Conservation (phyloP, 164 flowering plant species). For the Vitis amurensis region DNA sequence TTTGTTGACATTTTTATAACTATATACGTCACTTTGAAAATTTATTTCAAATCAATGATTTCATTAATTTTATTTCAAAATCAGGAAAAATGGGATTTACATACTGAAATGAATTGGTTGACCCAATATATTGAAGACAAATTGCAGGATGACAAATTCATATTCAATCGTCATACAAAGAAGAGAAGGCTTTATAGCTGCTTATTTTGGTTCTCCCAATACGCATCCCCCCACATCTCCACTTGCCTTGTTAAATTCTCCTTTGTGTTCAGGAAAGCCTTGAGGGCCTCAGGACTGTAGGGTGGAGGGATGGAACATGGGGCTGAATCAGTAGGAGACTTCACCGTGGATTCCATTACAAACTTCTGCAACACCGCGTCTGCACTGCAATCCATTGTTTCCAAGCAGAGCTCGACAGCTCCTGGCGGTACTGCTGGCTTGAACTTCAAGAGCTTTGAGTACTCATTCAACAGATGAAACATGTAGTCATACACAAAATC, state of each 20-base stretch:
- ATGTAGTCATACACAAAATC: slow-evolving; percentile 63
- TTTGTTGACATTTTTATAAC: too few species aligned
- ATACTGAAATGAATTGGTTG: neutral
- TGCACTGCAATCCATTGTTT: slow-evolving; percentile 48
- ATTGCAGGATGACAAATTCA: too few species aligned
- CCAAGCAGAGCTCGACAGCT: slow-evolving; percentile 43
- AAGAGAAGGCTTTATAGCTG: neutral
- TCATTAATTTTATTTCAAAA: too few species aligned
- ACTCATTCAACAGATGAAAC: slow-evolving; percentile 57
- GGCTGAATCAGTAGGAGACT: slow-evolving; percentile 30
- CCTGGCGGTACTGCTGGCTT: slow-evolving; percentile 39
- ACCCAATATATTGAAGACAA: too few species aligned
- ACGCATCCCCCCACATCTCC: slow-evolving; percentile 43
- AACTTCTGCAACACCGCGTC: slow-evolving; percentile 31
- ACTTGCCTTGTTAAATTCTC: slow-evolving; percentile 35
- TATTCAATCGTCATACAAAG: too few species aligned
- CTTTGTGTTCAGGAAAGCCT: slow-evolving; percentile 21
- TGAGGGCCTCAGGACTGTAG: slow-evolving; percentile 26
- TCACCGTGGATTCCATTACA: slow-evolving; percentile 55
- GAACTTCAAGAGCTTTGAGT: slow-evolving; percentile 53
- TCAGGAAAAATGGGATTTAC: too few species aligned
- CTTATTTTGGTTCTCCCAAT: slow-evolving; percentile 15
- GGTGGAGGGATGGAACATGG: slow-evolving; percentile 57
- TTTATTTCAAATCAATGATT: too few species aligned
- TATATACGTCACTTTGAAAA: too few species aligned